Conservation (phyloP, 257 asterid genomes). For the Catharanthus roseus region DNA sequence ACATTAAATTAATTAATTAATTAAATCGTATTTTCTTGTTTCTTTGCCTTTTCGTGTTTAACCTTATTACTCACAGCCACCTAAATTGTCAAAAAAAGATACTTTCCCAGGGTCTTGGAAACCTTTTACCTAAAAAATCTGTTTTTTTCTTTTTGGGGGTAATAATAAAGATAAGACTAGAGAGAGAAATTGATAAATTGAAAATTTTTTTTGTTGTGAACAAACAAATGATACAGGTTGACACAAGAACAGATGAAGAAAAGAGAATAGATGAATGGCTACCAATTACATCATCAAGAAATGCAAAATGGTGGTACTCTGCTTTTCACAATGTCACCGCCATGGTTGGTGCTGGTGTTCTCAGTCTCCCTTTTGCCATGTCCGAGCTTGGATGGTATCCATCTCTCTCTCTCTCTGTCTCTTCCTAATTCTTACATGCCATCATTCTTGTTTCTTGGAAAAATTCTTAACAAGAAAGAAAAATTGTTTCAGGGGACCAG, state of each 20-base stretch:
- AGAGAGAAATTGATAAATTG: background rate
- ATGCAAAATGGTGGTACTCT: constrained; percentile 45
- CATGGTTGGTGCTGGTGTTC: constrained; percentile 52
- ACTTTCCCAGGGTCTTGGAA: background rate
- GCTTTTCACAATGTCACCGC: constrained; percentile 54
- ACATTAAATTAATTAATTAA: too few relatives aligned
- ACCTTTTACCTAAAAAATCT: too few relatives aligned
- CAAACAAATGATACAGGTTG: constrained; percentile 12
- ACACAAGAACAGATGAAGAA: constrained; percentile 22
- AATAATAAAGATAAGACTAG: background rate
- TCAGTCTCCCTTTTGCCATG: constrained; percentile 49
- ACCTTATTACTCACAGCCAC: background rate
- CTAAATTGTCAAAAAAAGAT: background rate
- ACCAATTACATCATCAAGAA: constrained; percentile 44
- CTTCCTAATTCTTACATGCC: background rate
- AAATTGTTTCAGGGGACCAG: constrained; percentile 57
- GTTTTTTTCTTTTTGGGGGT: too few relatives aligned
- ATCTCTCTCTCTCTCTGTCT: background rate
- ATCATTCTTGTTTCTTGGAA: too few relatives aligned
- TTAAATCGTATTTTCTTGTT: too few relatives aligned
- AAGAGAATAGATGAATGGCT: constrained; percentile 41
- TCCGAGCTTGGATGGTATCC: constrained; percentile 40
- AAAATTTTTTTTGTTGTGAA: background rate
- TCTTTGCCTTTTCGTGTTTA: background rate
- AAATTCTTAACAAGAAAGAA: too few relatives aligned